A percentile compares a stretch with the other conserved stretches of the same genome.
These are phyloP conservation scores for Tetrapisispora taiwanensis DNA, from an alignment of 805 yeast genomes.

Conservation along the genomic window DNA sequence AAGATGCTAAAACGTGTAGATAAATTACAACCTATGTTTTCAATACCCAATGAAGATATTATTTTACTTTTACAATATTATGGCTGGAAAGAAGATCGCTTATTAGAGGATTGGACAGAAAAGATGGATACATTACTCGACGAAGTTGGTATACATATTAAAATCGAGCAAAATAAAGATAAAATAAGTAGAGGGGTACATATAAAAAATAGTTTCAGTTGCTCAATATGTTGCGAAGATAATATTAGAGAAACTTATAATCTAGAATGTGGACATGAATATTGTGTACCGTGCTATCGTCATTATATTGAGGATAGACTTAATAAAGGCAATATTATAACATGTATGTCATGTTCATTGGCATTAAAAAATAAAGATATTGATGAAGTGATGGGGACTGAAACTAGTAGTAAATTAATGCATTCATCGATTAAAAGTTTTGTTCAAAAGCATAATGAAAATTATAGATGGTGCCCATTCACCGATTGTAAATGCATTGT, in stretches of 20 bases:
- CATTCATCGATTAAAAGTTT: conserved; percentile 36
- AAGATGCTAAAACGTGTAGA: conserved; percentile 21
- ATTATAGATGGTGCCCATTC: conserved; percentile 73
- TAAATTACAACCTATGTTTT: conserved; percentile 23
- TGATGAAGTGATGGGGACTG: conserved; percentile 33
- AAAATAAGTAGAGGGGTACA: background rate
- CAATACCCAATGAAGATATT: conserved; percentile 24
- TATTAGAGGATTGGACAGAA: conserved; percentile 46
- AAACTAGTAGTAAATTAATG: conserved; percentile 25
- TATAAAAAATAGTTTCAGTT: conserved; percentile 30
- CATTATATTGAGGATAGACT: conserved; percentile 44
- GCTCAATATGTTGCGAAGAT: conserved; percentile 68
- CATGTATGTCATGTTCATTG: conserved; percentile 55
- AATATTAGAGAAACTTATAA: conserved; percentile 34
- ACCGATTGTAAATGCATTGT: conserved; percentile 64
- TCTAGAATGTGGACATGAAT: conserved; percentile 60
- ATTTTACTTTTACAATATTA: conserved; percentile 37
- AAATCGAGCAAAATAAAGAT: background rate
- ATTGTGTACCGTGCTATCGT: conserved; percentile 59
- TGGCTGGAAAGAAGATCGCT: conserved; percentile 50
- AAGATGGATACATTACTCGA: conserved; percentile 30
- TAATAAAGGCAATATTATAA: conserved; percentile 37
- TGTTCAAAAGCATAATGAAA: conserved; percentile 39
- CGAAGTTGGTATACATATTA: conserved; percentile 27
- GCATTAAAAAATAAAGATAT: conserved; percentile 31